Evolutionary conservation across 306 rosid species (phyloP).

Genomic region (Casuarina equisetifolia): DNA sequence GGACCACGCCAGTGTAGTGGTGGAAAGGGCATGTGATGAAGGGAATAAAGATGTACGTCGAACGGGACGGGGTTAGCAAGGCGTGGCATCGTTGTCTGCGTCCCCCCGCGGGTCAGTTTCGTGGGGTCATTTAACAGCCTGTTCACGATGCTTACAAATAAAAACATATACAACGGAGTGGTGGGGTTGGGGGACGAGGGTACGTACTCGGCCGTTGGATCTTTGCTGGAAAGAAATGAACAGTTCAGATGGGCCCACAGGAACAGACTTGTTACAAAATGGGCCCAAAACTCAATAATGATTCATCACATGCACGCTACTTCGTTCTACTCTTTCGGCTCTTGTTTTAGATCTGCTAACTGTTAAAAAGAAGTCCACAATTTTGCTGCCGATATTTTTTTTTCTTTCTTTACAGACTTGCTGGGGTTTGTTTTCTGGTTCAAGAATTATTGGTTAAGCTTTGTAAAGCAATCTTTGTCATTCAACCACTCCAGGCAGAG

Average conservation of each 20-base stretch:
- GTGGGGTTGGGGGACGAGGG: neutral
- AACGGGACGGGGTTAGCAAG: constrained; percentile 52
- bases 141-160: constrained; percentile 11
- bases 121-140: constrained; percentile 43
- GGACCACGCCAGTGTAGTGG: too few relatives aligned
- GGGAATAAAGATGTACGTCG: constrained; percentile 36
- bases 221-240: neutral
- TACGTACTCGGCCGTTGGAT: neutral
- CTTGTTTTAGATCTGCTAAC: neutral
- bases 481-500: too few relatives aligned
- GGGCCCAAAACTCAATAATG: constrained; percentile 8
- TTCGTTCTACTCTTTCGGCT: neutral
- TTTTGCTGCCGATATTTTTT: neutral
- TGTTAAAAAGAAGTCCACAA: neutral
- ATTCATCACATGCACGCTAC: constrained; percentile 3
- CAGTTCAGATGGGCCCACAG: neutral
- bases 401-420: neutral
- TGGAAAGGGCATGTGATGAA: constrained; percentile 45
- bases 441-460: too few relatives aligned
- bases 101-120: constrained; percentile 33
- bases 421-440: neutral
- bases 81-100: constrained; percentile 34
- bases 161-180: neutral
- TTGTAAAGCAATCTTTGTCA: too few relatives aligned
- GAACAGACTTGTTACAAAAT: neutral